These are phyloP conservation scores for Pyropia yezoensis DNA, from an alignment of 23 red algal genomes.

Conservation along the genomic window DNA sequence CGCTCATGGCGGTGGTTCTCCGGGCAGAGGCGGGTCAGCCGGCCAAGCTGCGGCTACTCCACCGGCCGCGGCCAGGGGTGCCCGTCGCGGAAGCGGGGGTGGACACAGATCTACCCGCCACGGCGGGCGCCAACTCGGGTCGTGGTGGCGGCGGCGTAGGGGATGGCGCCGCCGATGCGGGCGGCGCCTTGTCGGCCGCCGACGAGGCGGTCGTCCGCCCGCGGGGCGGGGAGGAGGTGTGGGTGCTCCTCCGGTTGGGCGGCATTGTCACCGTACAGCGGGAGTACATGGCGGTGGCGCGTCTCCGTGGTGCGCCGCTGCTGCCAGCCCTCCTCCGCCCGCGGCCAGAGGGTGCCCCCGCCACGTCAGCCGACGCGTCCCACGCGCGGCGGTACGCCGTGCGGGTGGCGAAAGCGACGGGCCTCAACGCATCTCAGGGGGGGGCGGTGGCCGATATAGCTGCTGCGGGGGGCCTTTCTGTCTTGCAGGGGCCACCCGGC, in stretches of 20 bases:
- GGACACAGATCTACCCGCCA: too few species aligned
- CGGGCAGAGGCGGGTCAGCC: too few species aligned
- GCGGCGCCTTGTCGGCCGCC: too few species aligned
- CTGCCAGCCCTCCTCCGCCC: constrained; percentile 37
- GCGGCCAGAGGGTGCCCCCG: neutral
- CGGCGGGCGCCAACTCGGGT: too few species aligned
- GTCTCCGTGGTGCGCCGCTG: constrained; percentile 27
- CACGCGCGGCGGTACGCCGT: neutral
- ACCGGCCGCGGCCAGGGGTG: too few species aligned
- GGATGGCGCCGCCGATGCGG: too few species aligned
- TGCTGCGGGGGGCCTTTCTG: constrained; percentile 15
- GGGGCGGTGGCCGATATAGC: constrained; percentile 13
- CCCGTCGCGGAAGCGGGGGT: too few species aligned
- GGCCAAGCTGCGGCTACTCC: too few species aligned
- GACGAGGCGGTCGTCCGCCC: too few species aligned
- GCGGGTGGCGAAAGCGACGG: constrained; percentile 16
- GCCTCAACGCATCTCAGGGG: constrained; percentile 43
- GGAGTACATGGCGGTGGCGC: constrained; percentile 56
- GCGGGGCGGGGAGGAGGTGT: constrained; percentile 1
- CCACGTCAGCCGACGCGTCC: neutral
- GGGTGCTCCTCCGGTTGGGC: constrained; percentile 38
- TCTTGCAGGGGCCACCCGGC: constrained; percentile 73
- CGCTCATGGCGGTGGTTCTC: too few species aligned
- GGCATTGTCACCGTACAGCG: constrained; percentile 45
- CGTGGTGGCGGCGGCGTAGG: too few species aligned